These are phyloP conservation scores for Persicaria maculosa DNA, from an alignment of 148 eudicot species.

Conservation along the genomic window DNA sequence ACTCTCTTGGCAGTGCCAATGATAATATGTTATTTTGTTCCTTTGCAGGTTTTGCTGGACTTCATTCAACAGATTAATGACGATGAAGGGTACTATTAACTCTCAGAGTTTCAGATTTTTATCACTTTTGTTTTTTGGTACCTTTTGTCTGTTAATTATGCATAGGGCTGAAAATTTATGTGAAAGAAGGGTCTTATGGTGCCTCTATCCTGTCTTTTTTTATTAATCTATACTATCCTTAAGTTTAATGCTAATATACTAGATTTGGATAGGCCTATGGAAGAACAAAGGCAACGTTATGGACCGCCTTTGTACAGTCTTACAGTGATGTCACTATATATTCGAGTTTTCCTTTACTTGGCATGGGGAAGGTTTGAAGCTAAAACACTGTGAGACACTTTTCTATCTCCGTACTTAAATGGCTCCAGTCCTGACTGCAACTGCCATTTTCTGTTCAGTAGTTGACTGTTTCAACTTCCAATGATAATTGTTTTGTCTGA, in stretches of 20 bases:
- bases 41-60: slow-evolving; percentile 85
- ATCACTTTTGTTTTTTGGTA: background rate
- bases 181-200: background rate
- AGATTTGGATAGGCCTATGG: slow-evolving; percentile 74
- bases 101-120: background rate
- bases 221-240: background rate
- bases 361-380: slow-evolving; percentile 54
- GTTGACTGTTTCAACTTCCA: background rate
- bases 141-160: background rate
- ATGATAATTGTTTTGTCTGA: background rate
- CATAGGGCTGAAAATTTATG: background rate
- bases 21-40: slow-evolving; percentile 13
- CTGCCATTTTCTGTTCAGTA: background rate
- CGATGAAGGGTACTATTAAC: slow-evolving; percentile 73
- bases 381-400: slow-evolving; percentile 58
- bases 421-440: slow-evolving; percentile 7
- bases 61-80: slow-evolving; percentile 87
- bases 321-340: slow-evolving; percentile 64
- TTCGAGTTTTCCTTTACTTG: slow-evolving; percentile 58
- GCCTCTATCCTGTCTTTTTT: background rate
- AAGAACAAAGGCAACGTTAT: slow-evolving; percentile 93
- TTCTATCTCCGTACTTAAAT: slow-evolving; percentile 7
- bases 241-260: background rate
- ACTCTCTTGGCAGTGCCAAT: background rate
- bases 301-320: slow-evolving; percentile 97